Base-by-base conservation (phyloP, 257 asterid genomes). In the Dorcoceras hygrometricum region DNA sequence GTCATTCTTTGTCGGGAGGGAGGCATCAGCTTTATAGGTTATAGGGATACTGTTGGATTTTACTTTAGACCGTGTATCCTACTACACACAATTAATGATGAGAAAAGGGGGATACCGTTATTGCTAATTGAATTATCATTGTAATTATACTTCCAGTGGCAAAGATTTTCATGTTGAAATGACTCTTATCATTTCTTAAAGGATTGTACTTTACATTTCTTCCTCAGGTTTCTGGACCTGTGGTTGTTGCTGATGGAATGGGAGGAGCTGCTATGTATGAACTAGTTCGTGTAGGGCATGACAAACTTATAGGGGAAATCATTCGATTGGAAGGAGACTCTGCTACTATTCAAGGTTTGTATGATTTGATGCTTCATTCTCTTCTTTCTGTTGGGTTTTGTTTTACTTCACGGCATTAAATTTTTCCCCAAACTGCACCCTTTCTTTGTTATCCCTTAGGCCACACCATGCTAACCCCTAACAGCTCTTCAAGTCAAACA, bases 261-360 rank as follows among this genome's bases (percentile, higher is more conserved):
- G 82, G 75, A 0, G 94, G 94, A 60, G 94, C 94, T 77, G 94
- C 94, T 69, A 86, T 86, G 94, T 86, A 86, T 39, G 94, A 86
- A 69, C 78, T 86, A 43, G 94, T 86, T 63, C 90, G 94, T 54
- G 94, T 86, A 24, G 94, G 94, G 34, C 85, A 86, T 73, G 90
- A 86, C 80, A 86, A 84, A 22, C 90, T 86, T 53, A 86, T 86
- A 77, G 94, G 90, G 54, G 90, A 84, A 82, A 86, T 86, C 72
- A 86, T 86, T 78, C 82, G 93, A 32, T 66, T 86, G 71, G 93
- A 86, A 80, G 94, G 94, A 71, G 94, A 86, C 77, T 86, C 90
- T 57, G 94, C 94, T 43, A 86, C 94, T 25, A 86, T 86, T 75
- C 94, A 86, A 76, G 94, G 94, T 84, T 54, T 51, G 29, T 50